Evolutionary conservation across 805 yeast genomes (phyloP), one percentile per base, ranked within the genome.

Genomic region (Kazachstania psychrophila): DNA sequence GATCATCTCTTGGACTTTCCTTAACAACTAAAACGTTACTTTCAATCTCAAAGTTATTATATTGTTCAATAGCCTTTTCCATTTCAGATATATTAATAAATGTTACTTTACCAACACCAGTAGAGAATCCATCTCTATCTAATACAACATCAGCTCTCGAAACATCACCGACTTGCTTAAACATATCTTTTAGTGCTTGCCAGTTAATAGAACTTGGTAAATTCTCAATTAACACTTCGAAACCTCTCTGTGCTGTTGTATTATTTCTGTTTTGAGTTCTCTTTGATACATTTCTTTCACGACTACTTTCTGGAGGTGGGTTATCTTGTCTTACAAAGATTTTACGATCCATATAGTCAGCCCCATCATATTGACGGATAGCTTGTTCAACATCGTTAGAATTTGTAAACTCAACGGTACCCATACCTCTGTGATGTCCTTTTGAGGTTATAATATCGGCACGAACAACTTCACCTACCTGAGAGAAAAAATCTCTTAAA

Each of bases 271-370:
- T 34, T 28, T 6, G n/a, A 9, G 8, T 17, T 13, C 30, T 37
- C 17, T 23, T 41, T 5, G 18, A 15, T 22, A 29, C 30, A 16
- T 28, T 35, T 31, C 47, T 45, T 7, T 41, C 45, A 29, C 46
- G 42, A 13, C 48, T 24, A 14, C 45, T 42, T 31, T 48, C 64
- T 49, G 89, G 92, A 19, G 92, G 92, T 24, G 92, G 92, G 56
- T 84, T 79, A 61, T 87, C 94, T 56, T 80, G 94, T 64, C 96
- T 78, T 8, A 88, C 94, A 59, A 81, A 86, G 30, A 87, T 80
- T 49, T 75, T 79, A 59, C 96, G 77, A 11, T 86, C 94, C 52
- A 67, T 61, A 44, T 77, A 72, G 24, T 65, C 66, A 22, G 77
- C 67, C 52, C 83, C 78, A 60, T 83, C 81, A 50, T 69, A 79